Evolutionary conservation across 331 rosid species (phyloP).

Genomic region (Malus hybrid): DNA sequence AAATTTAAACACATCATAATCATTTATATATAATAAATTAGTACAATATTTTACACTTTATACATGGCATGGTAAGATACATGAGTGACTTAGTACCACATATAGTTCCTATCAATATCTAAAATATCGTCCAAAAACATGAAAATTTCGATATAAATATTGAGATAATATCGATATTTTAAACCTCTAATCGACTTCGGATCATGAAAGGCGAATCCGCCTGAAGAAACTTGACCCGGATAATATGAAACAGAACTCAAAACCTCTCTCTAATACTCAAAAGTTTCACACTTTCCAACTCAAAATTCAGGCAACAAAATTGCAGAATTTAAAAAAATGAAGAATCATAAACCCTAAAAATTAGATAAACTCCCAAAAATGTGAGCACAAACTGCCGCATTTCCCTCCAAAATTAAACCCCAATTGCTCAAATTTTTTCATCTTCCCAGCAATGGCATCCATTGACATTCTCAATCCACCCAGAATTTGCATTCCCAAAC

Average conservation of each 20-base stretch:
- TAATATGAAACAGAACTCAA: not conserved
- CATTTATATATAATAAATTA: too few relatives aligned
- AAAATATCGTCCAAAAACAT: too few relatives aligned
- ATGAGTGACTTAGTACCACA: too few relatives aligned
- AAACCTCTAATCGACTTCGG: not conserved
- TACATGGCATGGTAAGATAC: too few relatives aligned
- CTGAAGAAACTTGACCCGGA: not conserved
- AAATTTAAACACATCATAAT: too few relatives aligned
- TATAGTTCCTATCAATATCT: too few relatives aligned
- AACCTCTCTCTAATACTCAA: not conserved
- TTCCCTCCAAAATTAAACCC: not conserved
- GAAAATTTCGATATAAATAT: too few relatives aligned
- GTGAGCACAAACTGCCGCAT: not conserved
- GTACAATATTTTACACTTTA: too few relatives aligned
- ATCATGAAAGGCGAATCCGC: not conserved
- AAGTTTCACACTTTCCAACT: not conserved
- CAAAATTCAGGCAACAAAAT: not conserved
- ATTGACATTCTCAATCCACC: constrained; percentile 48
- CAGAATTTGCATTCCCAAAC: constrained; percentile 38
- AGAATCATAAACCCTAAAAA: constrained; percentile 21
- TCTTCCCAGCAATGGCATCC: constrained; percentile 37
- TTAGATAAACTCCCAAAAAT: not conserved
- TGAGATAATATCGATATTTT: too few relatives aligned
- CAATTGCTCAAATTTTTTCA: not conserved
- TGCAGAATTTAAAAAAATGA: not conserved